Percentiles rank a stretch among this genome's conserved stretches.
Conservation (phyloP, 1,139 yeast genomes). For the Yarrowia galli region DNA sequence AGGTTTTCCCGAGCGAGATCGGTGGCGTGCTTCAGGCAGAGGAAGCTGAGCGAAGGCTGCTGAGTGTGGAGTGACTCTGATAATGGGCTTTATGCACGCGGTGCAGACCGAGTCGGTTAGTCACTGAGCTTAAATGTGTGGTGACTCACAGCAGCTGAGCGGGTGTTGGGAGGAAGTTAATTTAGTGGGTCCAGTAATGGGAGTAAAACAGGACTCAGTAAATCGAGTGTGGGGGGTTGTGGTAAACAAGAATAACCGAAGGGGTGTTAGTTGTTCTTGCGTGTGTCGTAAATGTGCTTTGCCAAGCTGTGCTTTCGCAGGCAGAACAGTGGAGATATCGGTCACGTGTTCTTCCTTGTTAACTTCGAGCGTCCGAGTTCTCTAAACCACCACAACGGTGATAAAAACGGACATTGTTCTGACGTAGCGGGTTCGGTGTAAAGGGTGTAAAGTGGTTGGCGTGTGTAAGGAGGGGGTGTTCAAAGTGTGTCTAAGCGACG, state of each 20-base stretch:
- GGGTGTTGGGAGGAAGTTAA: conserved; percentile 26
- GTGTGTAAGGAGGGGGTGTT: background rate
- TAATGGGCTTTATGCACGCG: conserved; percentile 32
- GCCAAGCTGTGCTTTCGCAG: conserved; percentile 15
- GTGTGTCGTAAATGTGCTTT: background rate
- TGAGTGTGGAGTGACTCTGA: conserved; percentile 27
- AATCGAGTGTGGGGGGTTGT: background rate
- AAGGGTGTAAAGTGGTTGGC: background rate
- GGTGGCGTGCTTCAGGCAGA: conserved; percentile 37
- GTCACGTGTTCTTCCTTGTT: conserved; percentile 35
- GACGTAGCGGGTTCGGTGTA: conserved; percentile 12
- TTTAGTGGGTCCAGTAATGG: conserved; percentile 21
- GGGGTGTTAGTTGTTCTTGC: background rate
- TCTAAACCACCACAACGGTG: conserved; percentile 36
- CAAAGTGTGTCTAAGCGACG: conserved; percentile 23
- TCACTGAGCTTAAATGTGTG: conserved; percentile 27
- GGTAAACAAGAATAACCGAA: no score
- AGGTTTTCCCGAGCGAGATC: conserved; percentile 39
- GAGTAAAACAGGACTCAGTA: conserved; percentile 2
- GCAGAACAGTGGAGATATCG: conserved; percentile 26
- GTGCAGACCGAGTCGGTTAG: conserved; percentile 38
- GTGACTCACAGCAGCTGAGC: conserved; percentile 34
- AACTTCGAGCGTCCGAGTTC: conserved; percentile 35
- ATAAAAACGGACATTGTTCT: conserved; percentile 34
- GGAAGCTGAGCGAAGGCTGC: background rate